Evolutionary conservation across 2,329 filamentous ascomycete genomes (phyloP).

Genomic region (Penicillium sp.): DNA sequence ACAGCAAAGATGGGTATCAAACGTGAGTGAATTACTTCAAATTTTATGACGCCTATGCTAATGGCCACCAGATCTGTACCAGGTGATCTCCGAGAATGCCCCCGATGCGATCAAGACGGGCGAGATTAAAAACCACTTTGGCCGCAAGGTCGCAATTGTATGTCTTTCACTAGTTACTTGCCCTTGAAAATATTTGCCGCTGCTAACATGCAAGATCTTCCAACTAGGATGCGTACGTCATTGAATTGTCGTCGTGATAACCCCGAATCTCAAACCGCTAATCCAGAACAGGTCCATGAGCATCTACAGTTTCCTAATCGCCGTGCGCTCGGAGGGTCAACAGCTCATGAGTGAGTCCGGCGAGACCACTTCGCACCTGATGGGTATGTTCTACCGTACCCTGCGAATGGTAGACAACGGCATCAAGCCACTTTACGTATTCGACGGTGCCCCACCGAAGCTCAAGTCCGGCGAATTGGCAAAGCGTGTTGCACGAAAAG

Average conservation of each 20-base stretch:
- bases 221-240: conserved; percentile 55
- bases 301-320: conserved; percentile 97
- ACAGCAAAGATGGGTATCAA: conserved; percentile 49
- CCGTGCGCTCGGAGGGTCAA: conserved; percentile 92
- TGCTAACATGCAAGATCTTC: conserved; percentile 14
- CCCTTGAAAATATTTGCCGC: conserved; percentile 7
- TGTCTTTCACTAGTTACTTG: conserved; percentile 36
- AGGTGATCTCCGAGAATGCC: conserved; percentile 84
- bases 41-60: conserved; percentile 50
- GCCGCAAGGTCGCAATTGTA: conserved; percentile 96
- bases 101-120: conserved; percentile 94
- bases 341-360: conserved; percentile 93
- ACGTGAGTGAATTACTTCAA: conserved; percentile 36
- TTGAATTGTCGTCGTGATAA: conserved; percentile 2
- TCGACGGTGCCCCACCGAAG: conserved; percentile 93
- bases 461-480: conserved; percentile 96
- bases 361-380: conserved; percentile 95
- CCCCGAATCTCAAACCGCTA: conserved; percentile 11
- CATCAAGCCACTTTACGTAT: conserved; percentile 97
- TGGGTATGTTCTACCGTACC: conserved; percentile 99
- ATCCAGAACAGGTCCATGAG: conserved; percentile 73
- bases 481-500: conserved; percentile 92
- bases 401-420: conserved; percentile 97
- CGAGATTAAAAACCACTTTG: conserved; percentile 98
- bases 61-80: conserved; percentile 59